Evolutionary conservation across 257 asterid species (phyloP).

Genomic region (Mitragyna speciosa): DNA sequence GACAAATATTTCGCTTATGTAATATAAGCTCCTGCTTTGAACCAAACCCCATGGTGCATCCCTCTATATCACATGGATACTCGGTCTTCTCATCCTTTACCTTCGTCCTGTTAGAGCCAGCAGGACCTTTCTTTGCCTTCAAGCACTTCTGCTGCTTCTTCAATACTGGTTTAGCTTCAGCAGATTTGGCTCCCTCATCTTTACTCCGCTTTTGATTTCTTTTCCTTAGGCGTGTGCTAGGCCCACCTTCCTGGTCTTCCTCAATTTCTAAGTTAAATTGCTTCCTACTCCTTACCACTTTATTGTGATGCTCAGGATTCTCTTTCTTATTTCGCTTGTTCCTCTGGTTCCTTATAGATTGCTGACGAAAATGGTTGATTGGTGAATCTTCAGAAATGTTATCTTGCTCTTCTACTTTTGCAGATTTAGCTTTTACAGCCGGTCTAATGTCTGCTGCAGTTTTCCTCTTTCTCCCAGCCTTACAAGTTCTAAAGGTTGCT

Average conservation of each 20-base stretch:
- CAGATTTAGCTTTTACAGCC: constrained; percentile 29
- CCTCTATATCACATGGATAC: constrained; percentile 76
- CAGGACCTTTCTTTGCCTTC: constrained; percentile 41
- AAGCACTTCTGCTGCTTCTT: constrained; percentile 46
- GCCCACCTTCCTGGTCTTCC: constrained; percentile 57
- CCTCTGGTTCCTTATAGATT: constrained; percentile 45
- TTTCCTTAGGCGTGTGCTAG: constrained; percentile 84
- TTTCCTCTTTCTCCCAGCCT: constrained; percentile 49
- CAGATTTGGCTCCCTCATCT: constrained; percentile 33
- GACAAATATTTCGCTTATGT: constrained; percentile 79
- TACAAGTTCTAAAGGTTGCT: constrained; percentile 30
- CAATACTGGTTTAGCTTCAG: constrained; percentile 34
- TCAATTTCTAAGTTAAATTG: background rate
- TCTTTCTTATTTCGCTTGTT: constrained; percentile 39
- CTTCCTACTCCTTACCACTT: constrained; percentile 34
- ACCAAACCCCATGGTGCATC: constrained; percentile 81
- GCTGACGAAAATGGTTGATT: constrained; percentile 31
- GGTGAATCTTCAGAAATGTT: constrained; percentile 20
- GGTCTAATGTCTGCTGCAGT: constrained; percentile 36
- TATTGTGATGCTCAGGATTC: constrained; percentile 39
- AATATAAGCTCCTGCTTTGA: constrained; percentile 71
- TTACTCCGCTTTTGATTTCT: constrained; percentile 49
- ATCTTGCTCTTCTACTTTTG: constrained; percentile 29
- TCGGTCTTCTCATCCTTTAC: constrained; percentile 54
- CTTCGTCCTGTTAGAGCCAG: constrained; percentile 35